Conservation (phyloP, 75 land plant species). For the Pinus albicaulis region DNA sequence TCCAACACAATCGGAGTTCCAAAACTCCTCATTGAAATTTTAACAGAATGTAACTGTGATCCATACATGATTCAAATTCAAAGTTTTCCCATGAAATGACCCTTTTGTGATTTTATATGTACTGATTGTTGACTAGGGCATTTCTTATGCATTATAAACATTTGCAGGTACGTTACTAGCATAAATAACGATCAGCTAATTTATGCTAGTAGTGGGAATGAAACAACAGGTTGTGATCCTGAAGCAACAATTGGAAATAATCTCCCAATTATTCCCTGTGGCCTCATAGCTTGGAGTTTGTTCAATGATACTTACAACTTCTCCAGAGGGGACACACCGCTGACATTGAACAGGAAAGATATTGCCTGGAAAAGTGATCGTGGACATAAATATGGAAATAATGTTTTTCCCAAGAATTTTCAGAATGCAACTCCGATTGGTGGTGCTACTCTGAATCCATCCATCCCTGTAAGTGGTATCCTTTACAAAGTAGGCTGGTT, state of each 20-base stretch:
- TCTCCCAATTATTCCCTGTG: slow-evolving; percentile 13
- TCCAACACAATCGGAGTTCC: too few species aligned
- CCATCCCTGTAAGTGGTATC: slow-evolving; percentile 22
- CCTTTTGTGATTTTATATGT: too few species aligned
- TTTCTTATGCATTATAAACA: background rate
- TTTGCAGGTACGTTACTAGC: slow-evolving; percentile 58
- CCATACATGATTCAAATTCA: too few species aligned
- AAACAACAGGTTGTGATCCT: slow-evolving; percentile 37
- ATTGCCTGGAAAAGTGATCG: slow-evolving; percentile 52
- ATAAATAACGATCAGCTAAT: slow-evolving; percentile 42
- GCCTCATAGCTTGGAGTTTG: slow-evolving; percentile 62
- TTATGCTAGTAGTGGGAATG: background rate
- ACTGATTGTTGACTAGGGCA: background rate
- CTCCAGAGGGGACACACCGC: background rate
- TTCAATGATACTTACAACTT: slow-evolving; percentile 55
- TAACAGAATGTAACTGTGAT: too few species aligned
- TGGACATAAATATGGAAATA: slow-evolving; percentile 31
- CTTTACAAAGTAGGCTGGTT: background rate
- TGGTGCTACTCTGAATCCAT: slow-evolving; percentile 34
- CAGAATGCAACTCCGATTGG: slow-evolving; percentile 36
- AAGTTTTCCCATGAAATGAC: too few species aligned
- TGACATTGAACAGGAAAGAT: slow-evolving; percentile 19
- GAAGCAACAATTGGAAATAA: slow-evolving; percentile 9
- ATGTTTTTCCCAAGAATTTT: slow-evolving; percentile 45
- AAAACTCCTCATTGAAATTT: too few species aligned